These are phyloP conservation scores for Raphanus sativus DNA, from an alignment of 345 rosid species.

Conservation along the genomic window DNA sequence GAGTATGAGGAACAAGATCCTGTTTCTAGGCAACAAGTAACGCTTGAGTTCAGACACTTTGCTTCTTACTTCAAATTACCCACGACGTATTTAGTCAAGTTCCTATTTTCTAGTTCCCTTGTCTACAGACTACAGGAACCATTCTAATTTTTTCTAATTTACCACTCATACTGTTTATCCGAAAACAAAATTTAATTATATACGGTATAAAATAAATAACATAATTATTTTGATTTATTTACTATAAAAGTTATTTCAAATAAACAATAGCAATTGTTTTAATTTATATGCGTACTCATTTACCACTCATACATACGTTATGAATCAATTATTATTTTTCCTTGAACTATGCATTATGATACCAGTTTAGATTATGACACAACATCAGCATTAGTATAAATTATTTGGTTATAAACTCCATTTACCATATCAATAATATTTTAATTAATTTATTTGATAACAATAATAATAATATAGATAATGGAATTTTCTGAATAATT, in stretches of 20 bases:
- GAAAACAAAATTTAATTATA: no score
- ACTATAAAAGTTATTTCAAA: no score
- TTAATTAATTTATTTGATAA: neutral
- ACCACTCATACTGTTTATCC: neutral
- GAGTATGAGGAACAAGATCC: constrained; percentile 32
- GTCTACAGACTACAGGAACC: neutral
- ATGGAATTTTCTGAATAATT: neutral
- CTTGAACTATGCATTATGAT: neutral
- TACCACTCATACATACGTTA: neutral
- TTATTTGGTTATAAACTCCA: neutral
- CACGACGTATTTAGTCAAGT: constrained; percentile 7
- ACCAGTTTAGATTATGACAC: neutral
- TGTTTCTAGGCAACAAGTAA: constrained; percentile 25
- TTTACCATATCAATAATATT: neutral
- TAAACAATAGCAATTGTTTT: no score
- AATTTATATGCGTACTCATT: no score
- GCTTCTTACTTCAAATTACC: constrained; percentile 32
- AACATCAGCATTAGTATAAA: neutral
- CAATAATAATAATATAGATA: neutral
- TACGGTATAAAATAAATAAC: no score
- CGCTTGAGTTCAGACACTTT: constrained; percentile 29
- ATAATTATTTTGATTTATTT: no score
- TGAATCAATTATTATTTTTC: neutral
- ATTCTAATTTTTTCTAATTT: neutral
- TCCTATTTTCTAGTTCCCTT: neutral